Conservation (phyloP, 495 filamentous ascomycete species). For the Xylaria telfairii region DNA sequence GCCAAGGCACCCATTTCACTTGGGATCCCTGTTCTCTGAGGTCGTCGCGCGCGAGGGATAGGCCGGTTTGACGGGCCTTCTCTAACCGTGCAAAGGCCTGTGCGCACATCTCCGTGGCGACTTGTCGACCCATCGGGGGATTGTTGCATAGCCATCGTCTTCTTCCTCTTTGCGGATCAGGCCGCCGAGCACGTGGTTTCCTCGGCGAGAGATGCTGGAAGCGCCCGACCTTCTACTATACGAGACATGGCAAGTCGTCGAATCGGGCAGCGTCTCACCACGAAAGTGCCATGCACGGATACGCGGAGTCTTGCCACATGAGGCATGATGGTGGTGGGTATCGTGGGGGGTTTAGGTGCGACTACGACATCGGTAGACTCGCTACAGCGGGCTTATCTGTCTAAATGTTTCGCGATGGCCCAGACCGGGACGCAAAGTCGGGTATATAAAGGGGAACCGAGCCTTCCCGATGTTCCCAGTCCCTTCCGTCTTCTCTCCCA, state of each 20-base stretch:
- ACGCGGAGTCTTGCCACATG: constrained; percentile 15
- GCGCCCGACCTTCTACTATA: constrained; percentile 10
- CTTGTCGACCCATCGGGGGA: constrained; percentile 9
- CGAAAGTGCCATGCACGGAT: constrained; percentile 7
- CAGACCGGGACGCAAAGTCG: not conserved
- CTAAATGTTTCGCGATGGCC: not conserved
- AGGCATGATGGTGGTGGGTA: constrained; percentile 22
- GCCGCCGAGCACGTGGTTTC: constrained; percentile 19
- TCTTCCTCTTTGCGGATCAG: constrained; percentile 9
- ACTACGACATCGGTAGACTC: constrained; percentile 11
- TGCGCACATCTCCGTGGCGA: constrained; percentile 17
- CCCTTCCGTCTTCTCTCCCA: constrained; percentile 4
- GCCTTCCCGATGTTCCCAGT: not conserved
- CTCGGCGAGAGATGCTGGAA: not conserved
- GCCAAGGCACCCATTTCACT: constrained; percentile 17
- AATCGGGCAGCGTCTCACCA: constrained; percentile 5
- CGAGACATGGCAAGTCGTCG: constrained; percentile 6
- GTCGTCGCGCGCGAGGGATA: constrained; percentile 3
- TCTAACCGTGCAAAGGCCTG: constrained; percentile 20
- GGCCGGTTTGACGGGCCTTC: constrained; percentile 16
- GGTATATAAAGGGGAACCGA: constrained; percentile 13
- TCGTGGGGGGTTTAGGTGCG: constrained; percentile 16
- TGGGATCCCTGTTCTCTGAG: constrained; percentile 22
- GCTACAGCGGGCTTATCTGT: not conserved
- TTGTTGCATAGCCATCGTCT: constrained; percentile 10